Conservation (phyloP, 129 eudicot species). For the Erigeron canadensis region DNA sequence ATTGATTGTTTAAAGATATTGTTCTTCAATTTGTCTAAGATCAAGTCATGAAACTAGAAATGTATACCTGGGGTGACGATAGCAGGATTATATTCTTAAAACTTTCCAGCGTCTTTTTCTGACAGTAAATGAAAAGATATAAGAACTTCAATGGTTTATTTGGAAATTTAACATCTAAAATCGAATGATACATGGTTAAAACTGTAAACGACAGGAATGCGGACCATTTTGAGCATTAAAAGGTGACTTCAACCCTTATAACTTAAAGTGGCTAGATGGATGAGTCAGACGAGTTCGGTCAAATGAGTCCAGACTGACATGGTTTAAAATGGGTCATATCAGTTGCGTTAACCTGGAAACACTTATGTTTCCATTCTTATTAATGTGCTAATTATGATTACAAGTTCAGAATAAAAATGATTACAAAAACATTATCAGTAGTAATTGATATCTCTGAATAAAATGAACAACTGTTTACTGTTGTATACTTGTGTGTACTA, state of each 20-base stretch:
- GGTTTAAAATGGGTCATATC: not conserved
- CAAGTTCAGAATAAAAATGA: not conserved
- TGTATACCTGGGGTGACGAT: constrained; percentile 77
- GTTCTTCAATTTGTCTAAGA: not conserved
- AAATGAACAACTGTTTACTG: not conserved
- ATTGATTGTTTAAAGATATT: not conserved
- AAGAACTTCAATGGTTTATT: constrained; percentile 8
- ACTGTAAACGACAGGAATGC: not conserved
- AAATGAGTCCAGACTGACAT: not conserved
- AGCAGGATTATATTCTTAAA: constrained; percentile 69
- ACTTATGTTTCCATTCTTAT: not conserved
- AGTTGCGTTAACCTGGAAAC: not conserved
- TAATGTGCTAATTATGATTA: not conserved
- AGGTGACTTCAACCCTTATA: not conserved
- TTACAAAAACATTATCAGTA: not conserved
- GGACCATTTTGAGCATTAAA: not conserved
- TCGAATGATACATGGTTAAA: not conserved
- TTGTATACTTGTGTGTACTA: not conserved
- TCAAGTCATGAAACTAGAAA: not conserved
- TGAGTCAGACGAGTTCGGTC: not conserved
- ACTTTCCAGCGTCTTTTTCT: constrained; percentile 74
- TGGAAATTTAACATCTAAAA: too few species aligned
- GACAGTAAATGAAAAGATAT: constrained; percentile 26
- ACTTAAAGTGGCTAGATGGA: not conserved
- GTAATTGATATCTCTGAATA: not conserved